Base-by-base conservation (phyloP, 2,329 filamentous ascomycete genomes). In the Fusarium tupiense region DNA sequence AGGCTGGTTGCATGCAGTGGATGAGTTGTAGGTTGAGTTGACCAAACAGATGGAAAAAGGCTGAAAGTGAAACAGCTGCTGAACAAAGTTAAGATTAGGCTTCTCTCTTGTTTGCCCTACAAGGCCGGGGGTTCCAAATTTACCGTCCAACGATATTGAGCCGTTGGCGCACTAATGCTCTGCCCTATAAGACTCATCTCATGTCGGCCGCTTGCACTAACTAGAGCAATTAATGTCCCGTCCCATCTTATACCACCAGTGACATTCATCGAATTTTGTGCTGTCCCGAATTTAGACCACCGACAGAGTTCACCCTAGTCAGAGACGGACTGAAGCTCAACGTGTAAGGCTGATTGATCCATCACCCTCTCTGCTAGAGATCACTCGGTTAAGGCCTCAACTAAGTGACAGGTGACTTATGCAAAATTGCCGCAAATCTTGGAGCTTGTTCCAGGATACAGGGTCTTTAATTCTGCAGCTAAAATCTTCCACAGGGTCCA, bases 71-170 rank as follows among this genome's bases (percentile, higher is more conserved):
- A 74, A 77, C 75, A 50, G 61, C 73, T 57, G 58, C 66, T 56
- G 49, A 50, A 62, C 38, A 76, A 74, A 46, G 61, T 77, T 75
- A 68, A 77, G 64, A 75, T 77, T 76, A 75, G 61, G 52, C 75
- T 77, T 71, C 41, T 76, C 16, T 67, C 24, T 61, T 44, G 44
- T 46, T 69, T 71, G 61, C 40, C 35, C 37, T 60, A 43, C 72
- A 68, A 57, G 72, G 69, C 60, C 63, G 50, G 61, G 68, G 65
- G 63, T 69, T 74, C 69, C 66, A 64, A 63, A 73, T 54, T 67
- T 56, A 53, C 61, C 56, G 50, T 64, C 68, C 70, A 68, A 74
- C 65, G 44, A 47, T 43, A 52, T 57, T 29, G 44, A 44, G 49
- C 59, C 65, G 63, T 64, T 50, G 38, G 6, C 29, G 35, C 60